A percentile compares a stretch with the other conserved stretches of the same genome.
phyloP scores from a whole-genome alignment of 2,329 filamentous ascomycete species.

The Penicillium digitatum region DNA sequence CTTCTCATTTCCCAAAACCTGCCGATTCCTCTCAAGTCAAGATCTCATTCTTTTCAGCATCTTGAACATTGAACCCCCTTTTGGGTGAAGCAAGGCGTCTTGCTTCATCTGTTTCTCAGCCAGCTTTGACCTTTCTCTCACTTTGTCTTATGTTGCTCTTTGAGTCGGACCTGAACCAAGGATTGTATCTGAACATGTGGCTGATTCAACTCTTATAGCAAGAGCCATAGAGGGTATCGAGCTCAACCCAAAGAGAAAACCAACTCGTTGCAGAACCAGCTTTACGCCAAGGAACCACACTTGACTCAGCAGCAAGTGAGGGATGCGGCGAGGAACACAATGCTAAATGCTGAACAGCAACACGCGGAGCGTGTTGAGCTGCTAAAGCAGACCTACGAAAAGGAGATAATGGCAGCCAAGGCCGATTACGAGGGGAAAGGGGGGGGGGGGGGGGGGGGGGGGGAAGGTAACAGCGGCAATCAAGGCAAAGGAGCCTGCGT shows the following conservation, averaged over 20 bases:
- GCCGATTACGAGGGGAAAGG: neutral
- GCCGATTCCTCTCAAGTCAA: neutral
- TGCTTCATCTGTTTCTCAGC: neutral
- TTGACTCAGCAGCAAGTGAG: neutral
- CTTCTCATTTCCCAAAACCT: neutral
- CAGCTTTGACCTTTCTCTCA: neutral
- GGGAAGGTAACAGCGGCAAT: too few species aligned
- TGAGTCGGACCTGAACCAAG: too few species aligned
- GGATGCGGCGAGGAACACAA: neutral
- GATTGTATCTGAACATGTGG: neutral
- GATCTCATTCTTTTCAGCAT: neutral
- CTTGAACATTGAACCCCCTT: neutral
- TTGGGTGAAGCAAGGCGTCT: neutral
- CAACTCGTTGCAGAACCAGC: neutral
- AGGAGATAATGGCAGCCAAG: neutral
- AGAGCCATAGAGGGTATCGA: neutral
- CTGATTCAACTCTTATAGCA: neutral
- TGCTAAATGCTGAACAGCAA: neutral
- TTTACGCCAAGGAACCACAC: neutral
- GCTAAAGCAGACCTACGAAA: neutral
- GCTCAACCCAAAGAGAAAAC: neutral
- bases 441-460: too few species aligned
- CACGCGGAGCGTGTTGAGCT: neutral
- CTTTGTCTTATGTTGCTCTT: neutral
- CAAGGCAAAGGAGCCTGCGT: neutral